Base-by-base conservation (phyloP, 2,329 filamentous ascomycete species). In the Stachybotrys elegans region DNA sequence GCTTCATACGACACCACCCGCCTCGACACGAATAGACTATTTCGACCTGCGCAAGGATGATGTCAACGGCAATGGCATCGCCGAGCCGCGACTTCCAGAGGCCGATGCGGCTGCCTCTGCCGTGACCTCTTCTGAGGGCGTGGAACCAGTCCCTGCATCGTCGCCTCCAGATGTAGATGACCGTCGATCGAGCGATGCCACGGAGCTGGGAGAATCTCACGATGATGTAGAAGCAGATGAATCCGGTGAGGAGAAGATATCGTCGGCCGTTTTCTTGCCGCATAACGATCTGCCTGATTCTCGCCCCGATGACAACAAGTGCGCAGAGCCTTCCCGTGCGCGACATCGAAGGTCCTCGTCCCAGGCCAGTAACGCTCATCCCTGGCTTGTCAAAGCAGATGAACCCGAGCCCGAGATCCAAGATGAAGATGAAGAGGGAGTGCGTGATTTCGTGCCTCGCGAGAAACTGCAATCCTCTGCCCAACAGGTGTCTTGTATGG, bases 171-270 rank as follows among this genome's bases (percentile, higher is more conserved):
- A 40, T 16, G 23, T 25, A 6, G 21, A 14, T n/a, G n/a, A n/a
- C n/a, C 62, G 62, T 46, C 63, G 65, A 40, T 27, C 38, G 19
- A 40, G 38, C 22, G 38, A 40, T 17, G 16, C 21, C 13, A 16
- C 16, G 17, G 68, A 67, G 29, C 54, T 51, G 48, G 59, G 65
- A 40, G 66, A 68, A 41, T 62, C 59, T 38, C 60, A 62, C 40
- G 70, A 74, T 48, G 56, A 58, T n/a, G 56, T 52, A 45, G 53
- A 58, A 47, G 56, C 56, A 25, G 76, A 81, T 32, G 76, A 80
- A 45, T 90, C 86, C 13, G 84, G 87, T 46, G 83, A 87, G 60
- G 88, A 93, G 62, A 88, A 92, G 63, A 90, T 93, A 49, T 89
- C 86, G n/a, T 92, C 86, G 23, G 88, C 88, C 20, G 75, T 90